Base-by-base conservation (phyloP, 75 land plant genomes). In the Sequoia sempervirens region DNA sequence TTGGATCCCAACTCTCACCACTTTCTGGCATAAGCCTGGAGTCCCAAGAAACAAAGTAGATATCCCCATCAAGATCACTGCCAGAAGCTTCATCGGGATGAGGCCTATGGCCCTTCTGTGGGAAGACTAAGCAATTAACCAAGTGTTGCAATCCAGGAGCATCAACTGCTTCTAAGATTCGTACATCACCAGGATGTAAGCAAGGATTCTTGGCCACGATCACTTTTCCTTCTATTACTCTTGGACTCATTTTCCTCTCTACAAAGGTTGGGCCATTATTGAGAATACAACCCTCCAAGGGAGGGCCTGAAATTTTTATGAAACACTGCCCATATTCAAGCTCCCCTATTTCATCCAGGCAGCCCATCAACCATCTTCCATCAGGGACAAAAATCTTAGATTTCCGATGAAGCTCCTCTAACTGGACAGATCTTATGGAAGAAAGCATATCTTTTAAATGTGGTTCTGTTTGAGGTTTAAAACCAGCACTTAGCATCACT, bases 71-170 rank as follows among this genome's bases (percentile, higher is more conserved):
- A 36, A 97, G 88, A 68, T 97, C 99, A 92, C 99, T 94, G 38
- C 99, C 99, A 52, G 99, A 97, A 47, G 95, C 96, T 87, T 97
- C 99, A 85, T 97, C 89, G 4, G 96, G 84, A 83, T 97, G 99
- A 43, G 99, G 99, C 82, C 99, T 88, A 2, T 90, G 89, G 37
- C 99, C 99, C 52, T 90, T 91, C 74, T 96, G 98, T 78, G 99
- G 99, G 54, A 97, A 93, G 12, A 97, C 90, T 46, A 97, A 66
- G 79, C 99, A 97, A 82, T 97, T 98, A 69, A 90, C 88, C 69
- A 96, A 90, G 87, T 92, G 94, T 64, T 92, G 90, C 88, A 96
- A 86, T 0, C 82, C 89, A 41, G 98, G 98, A 32, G 82, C 87
- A 91, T 96, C 99, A 69, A 97, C 95, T 17, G 98, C 99, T 86